Conservation (phyloP, 108 stramenopile genomes). For the Nannochloropsis oceanica region DNA sequence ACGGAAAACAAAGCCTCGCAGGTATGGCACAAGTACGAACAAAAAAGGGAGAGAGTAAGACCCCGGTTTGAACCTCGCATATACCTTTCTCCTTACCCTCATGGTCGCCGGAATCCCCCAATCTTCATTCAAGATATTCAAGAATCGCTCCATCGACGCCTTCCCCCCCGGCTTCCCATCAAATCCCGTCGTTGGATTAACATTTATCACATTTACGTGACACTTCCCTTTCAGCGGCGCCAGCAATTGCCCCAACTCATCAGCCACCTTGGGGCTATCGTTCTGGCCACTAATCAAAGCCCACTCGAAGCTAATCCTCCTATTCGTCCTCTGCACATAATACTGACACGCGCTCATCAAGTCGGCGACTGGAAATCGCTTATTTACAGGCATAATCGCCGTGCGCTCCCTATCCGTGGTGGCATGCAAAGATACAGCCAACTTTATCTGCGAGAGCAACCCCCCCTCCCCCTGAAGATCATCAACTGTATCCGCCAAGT, state of each 20-base stretch:
- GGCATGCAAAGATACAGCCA: conserved; percentile 79
- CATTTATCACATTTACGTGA: conserved; percentile 88
- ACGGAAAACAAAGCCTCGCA: background rate
- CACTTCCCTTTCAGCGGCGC: conserved; percentile 30
- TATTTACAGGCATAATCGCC: conserved; percentile 72
- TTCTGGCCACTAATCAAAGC: conserved; percentile 80
- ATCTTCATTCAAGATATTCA: conserved; percentile 31
- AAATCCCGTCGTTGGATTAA: conserved; percentile 81
- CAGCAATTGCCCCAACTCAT: conserved; percentile 29
- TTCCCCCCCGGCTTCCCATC: conserved; percentile 47
- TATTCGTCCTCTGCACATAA: conserved; percentile 53
- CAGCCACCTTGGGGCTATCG: conserved; percentile 47
- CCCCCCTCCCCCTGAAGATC: background rate
- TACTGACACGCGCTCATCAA: conserved; percentile 62
- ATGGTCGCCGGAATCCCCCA: conserved; percentile 30
- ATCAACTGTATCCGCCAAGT: conserved; percentile 47
- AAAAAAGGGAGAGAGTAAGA: background rate
- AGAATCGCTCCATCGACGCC: conserved; percentile 47
- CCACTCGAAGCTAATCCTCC: conserved; percentile 87
- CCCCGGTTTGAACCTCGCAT: background rate
- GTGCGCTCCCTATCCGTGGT: conserved; percentile 67
- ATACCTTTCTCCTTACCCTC: background rate
- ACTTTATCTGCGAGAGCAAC: conserved; percentile 37
- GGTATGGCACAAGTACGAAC: background rate
- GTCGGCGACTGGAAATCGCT: conserved; percentile 61